phyloP scores from a whole-genome alignment of 495 filamentous ascomycete species.

The Hypoxylon intermedium region DNA sequence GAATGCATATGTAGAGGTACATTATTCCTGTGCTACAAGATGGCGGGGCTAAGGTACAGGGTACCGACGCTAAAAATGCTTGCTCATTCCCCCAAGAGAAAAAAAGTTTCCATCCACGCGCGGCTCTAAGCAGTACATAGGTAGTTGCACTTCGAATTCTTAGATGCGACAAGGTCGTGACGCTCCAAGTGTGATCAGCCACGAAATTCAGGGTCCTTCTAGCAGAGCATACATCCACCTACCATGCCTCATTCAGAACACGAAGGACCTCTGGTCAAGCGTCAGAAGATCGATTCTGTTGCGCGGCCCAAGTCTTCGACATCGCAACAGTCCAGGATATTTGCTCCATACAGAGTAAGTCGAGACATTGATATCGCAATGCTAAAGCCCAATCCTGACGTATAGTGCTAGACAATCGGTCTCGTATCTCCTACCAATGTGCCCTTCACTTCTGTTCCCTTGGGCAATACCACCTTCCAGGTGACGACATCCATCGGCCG shows the following conservation, averaged over 20 bases:
- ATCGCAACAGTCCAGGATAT: conserved; percentile 71
- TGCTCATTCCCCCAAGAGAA: conserved; percentile 26
- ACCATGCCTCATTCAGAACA: conserved; percentile 57
- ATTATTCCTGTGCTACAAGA: neutral
- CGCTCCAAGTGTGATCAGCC: neutral
- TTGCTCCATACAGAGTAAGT: conserved; percentile 89
- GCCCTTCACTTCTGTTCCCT: conserved; percentile 84
- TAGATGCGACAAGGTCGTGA: conserved; percentile 8
- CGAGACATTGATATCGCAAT: neutral
- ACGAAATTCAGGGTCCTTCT: neutral
- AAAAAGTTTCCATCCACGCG: conserved; percentile 33
- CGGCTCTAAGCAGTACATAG: conserved; percentile 10
- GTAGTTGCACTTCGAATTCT: conserved; percentile 11
- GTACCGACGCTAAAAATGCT: conserved; percentile 11
- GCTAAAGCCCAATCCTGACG: conserved; percentile 8
- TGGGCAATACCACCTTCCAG: conserved; percentile 94
- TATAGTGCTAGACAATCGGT: conserved; percentile 74
- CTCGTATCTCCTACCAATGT: conserved; percentile 88
- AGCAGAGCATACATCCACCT: neutral
- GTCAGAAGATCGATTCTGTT: conserved; percentile 64
- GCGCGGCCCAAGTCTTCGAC: conserved; percentile 44
- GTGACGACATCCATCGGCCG: conserved; percentile 93
- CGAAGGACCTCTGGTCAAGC: conserved; percentile 67
- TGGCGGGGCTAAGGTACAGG: conserved; percentile 14
- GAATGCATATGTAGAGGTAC: too few species aligned